A percentile compares a stretch with the other conserved stretches of the same genome.
Conservation (phyloP, 192 early-diverging fungal species). For the Coemansia asiatica region DNA sequence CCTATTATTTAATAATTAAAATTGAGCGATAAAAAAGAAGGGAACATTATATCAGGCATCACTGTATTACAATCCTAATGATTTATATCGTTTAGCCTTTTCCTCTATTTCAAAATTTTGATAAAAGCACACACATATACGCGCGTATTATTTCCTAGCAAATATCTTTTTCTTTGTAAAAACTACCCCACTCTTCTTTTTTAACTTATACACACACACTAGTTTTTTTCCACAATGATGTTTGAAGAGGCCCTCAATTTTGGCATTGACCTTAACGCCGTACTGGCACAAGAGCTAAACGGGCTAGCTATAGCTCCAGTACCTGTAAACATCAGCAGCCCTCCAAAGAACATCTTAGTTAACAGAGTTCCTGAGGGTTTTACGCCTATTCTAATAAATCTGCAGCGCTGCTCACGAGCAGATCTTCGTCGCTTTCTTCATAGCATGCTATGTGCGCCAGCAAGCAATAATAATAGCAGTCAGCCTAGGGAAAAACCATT, state of each 20-base stretch:
- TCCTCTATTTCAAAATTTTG: not conserved
- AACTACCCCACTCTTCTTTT: not conserved
- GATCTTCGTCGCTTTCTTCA: slow-evolving; percentile 41
- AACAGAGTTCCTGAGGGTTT: slow-evolving; percentile 48
- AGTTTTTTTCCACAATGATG: slow-evolving; percentile 14
- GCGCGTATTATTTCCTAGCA: not conserved
- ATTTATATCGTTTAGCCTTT: not conserved
- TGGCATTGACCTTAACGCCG: slow-evolving; percentile 25
- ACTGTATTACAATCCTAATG: not conserved
- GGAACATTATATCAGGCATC: not conserved
- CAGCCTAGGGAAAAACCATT: slow-evolving; percentile 17
- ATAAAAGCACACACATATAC: not conserved
- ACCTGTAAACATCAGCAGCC: slow-evolving; percentile 16
- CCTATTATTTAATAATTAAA: slow-evolving; percentile 5
- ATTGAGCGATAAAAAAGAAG: not conserved
- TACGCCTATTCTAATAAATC: slow-evolving; percentile 42
- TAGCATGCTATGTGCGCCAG: slow-evolving; percentile 35
- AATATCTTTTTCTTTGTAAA: not conserved
- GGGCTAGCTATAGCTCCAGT: slow-evolving; percentile 36
- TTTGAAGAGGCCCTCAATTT: slow-evolving; percentile 29
- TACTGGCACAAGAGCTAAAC: slow-evolving; percentile 41
- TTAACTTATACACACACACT: no score
- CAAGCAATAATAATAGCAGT: not conserved
- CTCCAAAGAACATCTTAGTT: slow-evolving; percentile 35
- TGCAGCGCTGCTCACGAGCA: slow-evolving; percentile 39